These are phyloP conservation scores for Pneumocystis carinii DNA, from an alignment of 1,139 yeast species.

Conservation along the genomic window DNA sequence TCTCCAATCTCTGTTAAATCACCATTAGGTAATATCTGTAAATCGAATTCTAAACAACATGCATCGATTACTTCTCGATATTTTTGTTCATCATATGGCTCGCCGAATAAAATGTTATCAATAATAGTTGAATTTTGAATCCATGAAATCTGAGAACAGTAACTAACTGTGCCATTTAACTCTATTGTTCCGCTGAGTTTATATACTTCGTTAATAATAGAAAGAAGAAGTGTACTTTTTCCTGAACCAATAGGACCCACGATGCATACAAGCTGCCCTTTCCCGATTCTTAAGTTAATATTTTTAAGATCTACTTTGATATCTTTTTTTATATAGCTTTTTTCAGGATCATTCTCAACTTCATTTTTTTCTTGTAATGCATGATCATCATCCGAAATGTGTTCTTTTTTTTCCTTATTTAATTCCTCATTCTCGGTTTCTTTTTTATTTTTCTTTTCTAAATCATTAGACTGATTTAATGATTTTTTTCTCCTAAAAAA, in stretches of 20 bases:
- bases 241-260: slow-evolving; percentile 93
- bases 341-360: not conserved
- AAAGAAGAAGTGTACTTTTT: slow-evolving; percentile 73
- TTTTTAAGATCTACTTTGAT: slow-evolving; percentile 44
- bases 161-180: slow-evolving; percentile 69
- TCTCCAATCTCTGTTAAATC: slow-evolving; percentile 90
- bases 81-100: slow-evolving; percentile 62
- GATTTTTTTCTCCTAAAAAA: not conserved
- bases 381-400: not conserved
- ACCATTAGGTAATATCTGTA: slow-evolving; percentile 68
- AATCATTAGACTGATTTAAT: not conserved
- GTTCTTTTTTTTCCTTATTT: not conserved
- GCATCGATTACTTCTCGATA: slow-evolving; percentile 70
- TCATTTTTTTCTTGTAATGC: not conserved
- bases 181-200: slow-evolving; percentile 61
- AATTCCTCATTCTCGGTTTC: not conserved
- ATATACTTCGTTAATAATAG: slow-evolving; percentile 73
- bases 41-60: slow-evolving; percentile 75
- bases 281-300: slow-evolving; percentile 52
- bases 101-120: slow-evolving; percentile 83
- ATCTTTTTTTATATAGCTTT: not conserved
- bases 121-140: slow-evolving; percentile 86
- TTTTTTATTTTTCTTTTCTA: not conserved
- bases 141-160: slow-evolving; percentile 92
- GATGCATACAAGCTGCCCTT: slow-evolving; percentile 73